Conservation (phyloP, 208 protist species). For the Leishmania tropica region DNA sequence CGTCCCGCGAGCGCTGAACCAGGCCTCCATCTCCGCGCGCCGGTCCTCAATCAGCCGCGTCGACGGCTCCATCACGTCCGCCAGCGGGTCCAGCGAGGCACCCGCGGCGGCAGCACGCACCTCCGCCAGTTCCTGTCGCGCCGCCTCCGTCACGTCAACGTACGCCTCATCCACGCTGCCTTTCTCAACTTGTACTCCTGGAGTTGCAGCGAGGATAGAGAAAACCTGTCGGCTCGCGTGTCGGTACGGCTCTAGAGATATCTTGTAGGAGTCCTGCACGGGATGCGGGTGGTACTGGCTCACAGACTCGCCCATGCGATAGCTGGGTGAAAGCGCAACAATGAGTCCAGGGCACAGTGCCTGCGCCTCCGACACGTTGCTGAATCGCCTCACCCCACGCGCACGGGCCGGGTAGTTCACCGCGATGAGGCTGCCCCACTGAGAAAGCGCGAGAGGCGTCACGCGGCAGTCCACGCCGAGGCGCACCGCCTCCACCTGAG, state of each 20-base stretch:
- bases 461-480: slow-evolving; percentile 76
- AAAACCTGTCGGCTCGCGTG: slow-evolving; percentile 79
- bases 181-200: slow-evolving; percentile 67
- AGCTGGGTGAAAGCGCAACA: slow-evolving; percentile 51
- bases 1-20: slow-evolving; percentile 46
- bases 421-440: slow-evolving; percentile 86
- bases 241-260: slow-evolving; percentile 85
- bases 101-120: slow-evolving; percentile 18
- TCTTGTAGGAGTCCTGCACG: slow-evolving; percentile 45
- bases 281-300: slow-evolving; percentile 67
- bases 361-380: slow-evolving; percentile 45
- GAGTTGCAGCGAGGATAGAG: slow-evolving; percentile 49
- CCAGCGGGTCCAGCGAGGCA: slow-evolving; percentile 28
- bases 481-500: slow-evolving; percentile 86
- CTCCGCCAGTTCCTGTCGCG: slow-evolving; percentile 40
- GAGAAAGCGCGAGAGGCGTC: slow-evolving; percentile 61
- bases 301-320: slow-evolving; percentile 50
- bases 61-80: slow-evolving; percentile 52
- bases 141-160: slow-evolving; percentile 83
- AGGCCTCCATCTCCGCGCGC: slow-evolving; percentile 53
- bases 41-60: slow-evolving; percentile 62
- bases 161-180: slow-evolving; percentile 88
- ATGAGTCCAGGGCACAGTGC: slow-evolving; percentile 56
- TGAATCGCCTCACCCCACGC: slow-evolving; percentile 69
- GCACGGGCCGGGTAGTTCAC: slow-evolving; percentile 89